Evolutionary conservation across 108 stramenopile genomes (phyloP).

Genomic region (Seminavis robusta): DNA sequence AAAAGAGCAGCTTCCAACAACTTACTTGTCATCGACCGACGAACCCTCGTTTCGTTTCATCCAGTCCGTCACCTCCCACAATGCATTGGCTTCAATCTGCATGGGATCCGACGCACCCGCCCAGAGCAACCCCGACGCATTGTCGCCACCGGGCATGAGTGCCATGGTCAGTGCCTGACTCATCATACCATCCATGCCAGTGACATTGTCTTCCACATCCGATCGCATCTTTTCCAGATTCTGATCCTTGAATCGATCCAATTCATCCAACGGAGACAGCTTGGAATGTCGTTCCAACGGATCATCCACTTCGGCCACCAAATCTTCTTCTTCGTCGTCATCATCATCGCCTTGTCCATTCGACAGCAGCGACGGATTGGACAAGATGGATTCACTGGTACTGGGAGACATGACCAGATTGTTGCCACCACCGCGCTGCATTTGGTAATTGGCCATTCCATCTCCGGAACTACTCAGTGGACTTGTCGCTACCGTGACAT

Average conservation of each 20-base stretch:
- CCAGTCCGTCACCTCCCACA: slow-evolving; percentile 76
- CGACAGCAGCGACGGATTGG: slow-evolving; percentile 48
- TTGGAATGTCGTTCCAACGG: slow-evolving; percentile 48
- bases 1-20: no score
- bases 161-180: slow-evolving; percentile 79
- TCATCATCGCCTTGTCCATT: slow-evolving; percentile 41
- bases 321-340: no score
- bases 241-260: slow-evolving; percentile 80
- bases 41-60: slow-evolving; percentile 57
- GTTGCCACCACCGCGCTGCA: no score
- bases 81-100: slow-evolving; percentile 70
- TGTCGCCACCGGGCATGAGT: slow-evolving; percentile 65
- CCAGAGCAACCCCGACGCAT: slow-evolving; percentile 26
- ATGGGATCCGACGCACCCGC: slow-evolving; percentile 26
- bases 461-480: no score
- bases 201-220: slow-evolving; percentile 54
- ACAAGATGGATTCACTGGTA: slow-evolving; percentile 45
- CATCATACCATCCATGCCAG: slow-evolving; percentile 78
- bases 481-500: no score
- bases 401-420: no score
- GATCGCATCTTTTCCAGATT: slow-evolving; percentile 68
- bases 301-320: slow-evolving; percentile 46
- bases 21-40: slow-evolving; percentile 48
- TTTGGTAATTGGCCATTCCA: no score
- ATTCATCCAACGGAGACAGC: no score